Conservation (phyloP, 2,329 filamentous ascomycete genomes). For the Alternaria brassicicola region DNA sequence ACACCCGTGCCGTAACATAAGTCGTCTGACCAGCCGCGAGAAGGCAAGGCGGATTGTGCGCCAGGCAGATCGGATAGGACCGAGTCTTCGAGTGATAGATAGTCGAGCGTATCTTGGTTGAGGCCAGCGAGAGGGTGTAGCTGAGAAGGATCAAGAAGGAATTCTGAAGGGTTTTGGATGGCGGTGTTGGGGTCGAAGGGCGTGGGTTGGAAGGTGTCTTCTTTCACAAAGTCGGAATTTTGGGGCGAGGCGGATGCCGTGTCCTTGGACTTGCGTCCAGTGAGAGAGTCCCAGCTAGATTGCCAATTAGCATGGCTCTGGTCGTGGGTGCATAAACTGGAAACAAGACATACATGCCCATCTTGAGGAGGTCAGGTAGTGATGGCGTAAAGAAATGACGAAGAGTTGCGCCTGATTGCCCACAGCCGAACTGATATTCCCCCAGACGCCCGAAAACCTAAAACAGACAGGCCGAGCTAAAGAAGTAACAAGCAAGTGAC, state of each 20-base stretch:
- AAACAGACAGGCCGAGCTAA: slow-evolving; percentile 12
- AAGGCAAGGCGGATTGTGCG: slow-evolving; percentile 85
- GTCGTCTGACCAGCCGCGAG: slow-evolving; percentile 96
- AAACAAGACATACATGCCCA: slow-evolving; percentile 43
- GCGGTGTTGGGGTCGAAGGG: slow-evolving; percentile 73
- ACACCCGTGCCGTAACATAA: slow-evolving; percentile 96
- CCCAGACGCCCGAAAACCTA: slow-evolving; percentile 29
- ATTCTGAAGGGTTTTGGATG: slow-evolving; percentile 80
- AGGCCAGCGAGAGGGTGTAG: slow-evolving; percentile 93
- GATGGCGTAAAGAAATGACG: slow-evolving; percentile 22
- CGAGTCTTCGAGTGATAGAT: slow-evolving; percentile 91
- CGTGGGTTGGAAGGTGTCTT: slow-evolving; percentile 58
- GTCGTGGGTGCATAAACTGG: background rate
- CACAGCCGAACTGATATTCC: slow-evolving; percentile 17
- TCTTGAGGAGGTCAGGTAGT: slow-evolving; percentile 29
- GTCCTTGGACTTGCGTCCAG: slow-evolving; percentile 62
- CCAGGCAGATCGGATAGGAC: slow-evolving; percentile 85
- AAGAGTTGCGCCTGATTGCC: slow-evolving; percentile 28
- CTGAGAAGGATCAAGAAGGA: slow-evolving; percentile 86
- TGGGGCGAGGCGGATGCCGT: slow-evolving; percentile 51
- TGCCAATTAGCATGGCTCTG: slow-evolving; percentile 3
- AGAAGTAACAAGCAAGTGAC: slow-evolving; percentile 14
- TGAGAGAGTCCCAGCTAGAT: slow-evolving; percentile 61
- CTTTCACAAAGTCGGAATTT: slow-evolving; percentile 42
- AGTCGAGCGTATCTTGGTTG: slow-evolving; percentile 92